A percentile compares a stretch with the other conserved stretches of the same genome.
These are phyloP conservation scores for Dimocarpus longan DNA, from an alignment of 345 rosid genomes.

Conservation along the genomic window DNA sequence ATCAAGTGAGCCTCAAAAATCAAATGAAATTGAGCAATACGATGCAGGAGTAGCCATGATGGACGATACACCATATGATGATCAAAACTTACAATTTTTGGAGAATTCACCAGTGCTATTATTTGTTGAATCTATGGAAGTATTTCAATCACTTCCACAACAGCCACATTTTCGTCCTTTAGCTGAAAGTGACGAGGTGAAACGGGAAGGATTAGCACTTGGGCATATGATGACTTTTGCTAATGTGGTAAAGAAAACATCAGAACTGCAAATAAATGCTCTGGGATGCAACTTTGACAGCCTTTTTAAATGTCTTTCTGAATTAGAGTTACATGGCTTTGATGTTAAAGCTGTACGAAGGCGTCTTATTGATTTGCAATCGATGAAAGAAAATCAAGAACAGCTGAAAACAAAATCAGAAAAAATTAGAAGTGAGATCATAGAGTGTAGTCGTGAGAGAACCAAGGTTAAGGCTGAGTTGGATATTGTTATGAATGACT, in stretches of 20 bases:
- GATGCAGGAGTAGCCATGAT: not conserved
- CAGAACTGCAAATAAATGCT: conserved; percentile 24
- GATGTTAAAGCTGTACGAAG: conserved; percentile 20
- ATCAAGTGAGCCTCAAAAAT: not conserved
- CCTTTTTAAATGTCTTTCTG: conserved; percentile 26
- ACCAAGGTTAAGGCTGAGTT: conserved; percentile 17
- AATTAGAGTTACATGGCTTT: conserved; percentile 40
- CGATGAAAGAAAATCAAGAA: conserved; percentile 30
- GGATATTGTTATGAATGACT: conserved; percentile 12
- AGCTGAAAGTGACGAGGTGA: conserved; percentile 12
- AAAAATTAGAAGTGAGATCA: conserved; percentile 11
- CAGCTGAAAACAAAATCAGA: conserved; percentile 17
- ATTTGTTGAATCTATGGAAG: conserved; percentile 34
- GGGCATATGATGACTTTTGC: conserved; percentile 42
- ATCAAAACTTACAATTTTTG: conserved; percentile 19
- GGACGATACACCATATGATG: not conserved
- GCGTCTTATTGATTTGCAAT: conserved; percentile 22
- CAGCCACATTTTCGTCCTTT: conserved; percentile 44
- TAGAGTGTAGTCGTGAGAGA: conserved; percentile 13
- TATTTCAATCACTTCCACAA: conserved; percentile 36
- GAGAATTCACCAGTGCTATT: conserved; percentile 27
- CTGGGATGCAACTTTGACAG: conserved; percentile 11
- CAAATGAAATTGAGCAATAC: not conserved
- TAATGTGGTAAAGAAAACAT: conserved; percentile 22
- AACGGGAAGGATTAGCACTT: conserved; percentile 42